Base-by-base conservation (phyloP, 768 basidiomycete species). In the Amanita thiersii region DNA sequence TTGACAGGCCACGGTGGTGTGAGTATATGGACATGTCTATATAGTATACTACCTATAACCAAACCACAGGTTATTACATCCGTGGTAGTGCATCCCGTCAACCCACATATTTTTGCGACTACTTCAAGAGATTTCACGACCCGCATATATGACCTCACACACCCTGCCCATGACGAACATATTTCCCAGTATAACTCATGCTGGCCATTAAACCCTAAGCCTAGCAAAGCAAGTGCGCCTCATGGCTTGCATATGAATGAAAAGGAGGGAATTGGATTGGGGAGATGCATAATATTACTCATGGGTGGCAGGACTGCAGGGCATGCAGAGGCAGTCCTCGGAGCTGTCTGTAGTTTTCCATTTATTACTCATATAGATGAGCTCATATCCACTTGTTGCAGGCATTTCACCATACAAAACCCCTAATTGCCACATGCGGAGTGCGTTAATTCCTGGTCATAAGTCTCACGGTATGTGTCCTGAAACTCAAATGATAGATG, bases 1-100 rank as follows among this genome's bases (percentile, higher is more conserved):
- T 61, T 83, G 29, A 73, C 79, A 28, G 84, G 82, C 2, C 85
- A 87, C 54, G 85, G 85, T 15, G 81, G 79, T 26, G 85, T 84
- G 60, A 62, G 77, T 60, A 34, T 31, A 21, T n/a, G 15, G 2
- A 19, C 9, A 24, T 33, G 32, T 3, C 29, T 39, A 43, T 28
- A 25, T 25, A 15, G 24, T 39, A 3, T 38, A 49, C 24, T 39
- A 9, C 24, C 11, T 23, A 20, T 21, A 12, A 42, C 31, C 15
- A 32, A 9, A 48, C 31, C 29, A 30, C 35, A 77, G 73, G 60
- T 65, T 19, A 86, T 89, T 44, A 86, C 81, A 0, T 79, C 79
- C 6, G 72, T 89, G 4, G 71, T 65, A 0, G 75, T 81, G 5
- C 80, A 86, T 55, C 81, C 79, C 4, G 61, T 50, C 0, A 63